Conservation (phyloP, 2,329 filamentous ascomycete species). For the Acrocalymma vagum region DNA sequence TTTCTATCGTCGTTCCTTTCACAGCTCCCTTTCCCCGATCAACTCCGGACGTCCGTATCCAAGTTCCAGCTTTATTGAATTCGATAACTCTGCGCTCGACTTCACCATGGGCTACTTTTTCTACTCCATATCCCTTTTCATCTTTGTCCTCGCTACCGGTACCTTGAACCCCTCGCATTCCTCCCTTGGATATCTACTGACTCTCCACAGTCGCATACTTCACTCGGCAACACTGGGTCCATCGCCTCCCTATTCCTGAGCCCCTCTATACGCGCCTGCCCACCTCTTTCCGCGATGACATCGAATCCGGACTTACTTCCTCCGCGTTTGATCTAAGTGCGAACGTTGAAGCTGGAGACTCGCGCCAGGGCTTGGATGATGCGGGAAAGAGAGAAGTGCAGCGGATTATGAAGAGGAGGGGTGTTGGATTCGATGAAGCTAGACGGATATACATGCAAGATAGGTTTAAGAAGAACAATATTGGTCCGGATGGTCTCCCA, state of each 20-base stretch:
- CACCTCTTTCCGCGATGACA: constrained; percentile 79
- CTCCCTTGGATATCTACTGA: constrained; percentile 19
- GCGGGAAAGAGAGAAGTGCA: constrained; percentile 82
- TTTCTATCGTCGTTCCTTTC: constrained; percentile 6
- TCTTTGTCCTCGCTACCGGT: constrained; percentile 3
- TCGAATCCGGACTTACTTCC: constrained; percentile 86
- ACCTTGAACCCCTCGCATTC: constrained; percentile 13
- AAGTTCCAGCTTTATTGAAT: constrained; percentile 70
- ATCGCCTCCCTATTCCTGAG: constrained; percentile 67
- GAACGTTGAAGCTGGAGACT: constrained; percentile 83
- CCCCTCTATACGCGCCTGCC: constrained; percentile 83
- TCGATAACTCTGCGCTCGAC: not conserved
- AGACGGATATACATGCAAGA: constrained; percentile 86
- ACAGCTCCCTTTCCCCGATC: constrained; percentile 20
- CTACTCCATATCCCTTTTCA: not conserved
- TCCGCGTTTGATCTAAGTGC: constrained; percentile 81
- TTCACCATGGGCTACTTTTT: not conserved
- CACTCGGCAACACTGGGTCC: constrained; percentile 80
- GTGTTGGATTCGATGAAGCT: constrained; percentile 90
- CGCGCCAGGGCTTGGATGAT: constrained; percentile 81
- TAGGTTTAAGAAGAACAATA: constrained; percentile 85
- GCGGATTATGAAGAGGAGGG: constrained; percentile 86
- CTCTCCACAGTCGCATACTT: constrained; percentile 72
- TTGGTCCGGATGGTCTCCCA: constrained; percentile 86
- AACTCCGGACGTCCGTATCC: constrained; percentile 17